Conservation (phyloP, 2,329 filamentous ascomycete genomes). For the Calonectria pseudoturangicola region DNA sequence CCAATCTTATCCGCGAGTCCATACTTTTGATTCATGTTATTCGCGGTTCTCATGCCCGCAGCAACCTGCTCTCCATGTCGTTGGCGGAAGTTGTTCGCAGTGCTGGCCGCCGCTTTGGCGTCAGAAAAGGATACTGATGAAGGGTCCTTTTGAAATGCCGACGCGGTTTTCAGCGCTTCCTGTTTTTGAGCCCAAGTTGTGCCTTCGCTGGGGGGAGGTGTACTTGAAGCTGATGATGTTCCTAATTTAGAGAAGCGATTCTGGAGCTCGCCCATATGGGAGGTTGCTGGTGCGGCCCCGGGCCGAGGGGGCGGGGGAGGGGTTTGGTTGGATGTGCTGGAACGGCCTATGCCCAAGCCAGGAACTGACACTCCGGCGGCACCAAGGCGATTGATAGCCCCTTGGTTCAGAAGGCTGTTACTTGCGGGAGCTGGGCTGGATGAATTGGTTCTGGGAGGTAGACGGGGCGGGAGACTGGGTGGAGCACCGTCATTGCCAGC, state of each 20-base stretch:
- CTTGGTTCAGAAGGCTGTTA: constrained; percentile 67
- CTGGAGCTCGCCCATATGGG: constrained; percentile 80
- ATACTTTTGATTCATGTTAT: constrained; percentile 77
- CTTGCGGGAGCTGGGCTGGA: constrained; percentile 48
- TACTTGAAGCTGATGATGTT: constrained; percentile 54
- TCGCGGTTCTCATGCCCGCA: constrained; percentile 74
- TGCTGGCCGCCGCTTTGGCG: constrained; percentile 74
- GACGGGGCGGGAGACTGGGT: constrained; percentile 82
- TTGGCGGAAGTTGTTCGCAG: constrained; percentile 81
- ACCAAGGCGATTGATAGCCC: constrained; percentile 79
- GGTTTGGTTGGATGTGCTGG: constrained; percentile 54
- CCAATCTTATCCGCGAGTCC: constrained; percentile 67
- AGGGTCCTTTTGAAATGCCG: constrained; percentile 76
- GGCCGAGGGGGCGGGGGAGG: constrained; percentile 54
- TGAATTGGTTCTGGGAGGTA: constrained; percentile 70
- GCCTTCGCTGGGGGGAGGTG: constrained; percentile 64
- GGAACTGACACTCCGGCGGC: constrained; percentile 87
- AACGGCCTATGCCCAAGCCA: constrained; percentile 81
- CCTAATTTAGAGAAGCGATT: constrained; percentile 77
- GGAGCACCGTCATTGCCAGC: constrained; percentile 49
- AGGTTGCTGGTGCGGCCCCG: constrained; percentile 47
- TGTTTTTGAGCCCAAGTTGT: constrained; percentile 80
- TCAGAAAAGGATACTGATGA: constrained; percentile 77
- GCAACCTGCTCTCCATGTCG: constrained; percentile 81
- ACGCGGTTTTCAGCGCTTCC: constrained; percentile 76